These are phyloP conservation scores for Cenococcum geophilum DNA, from an alignment of 495 filamentous ascomycete species.

Conservation along the genomic window DNA sequence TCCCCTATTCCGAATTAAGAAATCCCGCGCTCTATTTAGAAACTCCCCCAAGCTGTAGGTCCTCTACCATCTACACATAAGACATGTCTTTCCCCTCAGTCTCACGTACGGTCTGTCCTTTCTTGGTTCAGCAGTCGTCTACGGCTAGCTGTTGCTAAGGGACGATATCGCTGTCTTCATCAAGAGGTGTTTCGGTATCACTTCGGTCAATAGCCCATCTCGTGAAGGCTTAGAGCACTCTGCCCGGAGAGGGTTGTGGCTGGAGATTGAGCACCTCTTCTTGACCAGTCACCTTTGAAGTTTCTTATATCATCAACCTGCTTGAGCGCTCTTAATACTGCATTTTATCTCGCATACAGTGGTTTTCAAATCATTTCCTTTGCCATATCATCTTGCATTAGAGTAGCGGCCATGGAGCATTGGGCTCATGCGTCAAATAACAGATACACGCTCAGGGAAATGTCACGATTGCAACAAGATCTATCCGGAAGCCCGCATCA, in stretches of 20 bases:
- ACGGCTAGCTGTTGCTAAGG: too few species aligned
- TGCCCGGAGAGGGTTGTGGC: not conserved
- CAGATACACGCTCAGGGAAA: not conserved
- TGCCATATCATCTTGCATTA: not conserved
- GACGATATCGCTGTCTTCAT: too few species aligned
- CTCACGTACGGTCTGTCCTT: too few species aligned
- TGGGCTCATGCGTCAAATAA: not conserved
- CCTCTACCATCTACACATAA: too few species aligned
- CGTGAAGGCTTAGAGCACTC: not conserved
- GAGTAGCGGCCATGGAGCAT: not conserved
- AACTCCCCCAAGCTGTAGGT: too few species aligned
- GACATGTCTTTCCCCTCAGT: too few species aligned
- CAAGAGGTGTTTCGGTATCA: too few species aligned
- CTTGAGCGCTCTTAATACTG: not conserved
- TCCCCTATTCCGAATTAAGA: too few species aligned
- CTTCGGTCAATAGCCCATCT: too few species aligned
- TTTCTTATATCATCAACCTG: not conserved
- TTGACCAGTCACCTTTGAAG: not conserved
- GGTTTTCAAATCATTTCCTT: not conserved
- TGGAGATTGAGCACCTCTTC: not conserved
- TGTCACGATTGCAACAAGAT: constrained; percentile 26
- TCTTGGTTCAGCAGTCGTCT: too few species aligned
- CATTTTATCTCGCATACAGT: not conserved
- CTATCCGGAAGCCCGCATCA: constrained; percentile 25
- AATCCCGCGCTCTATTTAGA: too few species aligned